Evolutionary conservation across 176 grass and related monocot species (phyloP), one percentile per base, ranked within the genome.

Genomic region (Raddia distichophylla): DNA sequence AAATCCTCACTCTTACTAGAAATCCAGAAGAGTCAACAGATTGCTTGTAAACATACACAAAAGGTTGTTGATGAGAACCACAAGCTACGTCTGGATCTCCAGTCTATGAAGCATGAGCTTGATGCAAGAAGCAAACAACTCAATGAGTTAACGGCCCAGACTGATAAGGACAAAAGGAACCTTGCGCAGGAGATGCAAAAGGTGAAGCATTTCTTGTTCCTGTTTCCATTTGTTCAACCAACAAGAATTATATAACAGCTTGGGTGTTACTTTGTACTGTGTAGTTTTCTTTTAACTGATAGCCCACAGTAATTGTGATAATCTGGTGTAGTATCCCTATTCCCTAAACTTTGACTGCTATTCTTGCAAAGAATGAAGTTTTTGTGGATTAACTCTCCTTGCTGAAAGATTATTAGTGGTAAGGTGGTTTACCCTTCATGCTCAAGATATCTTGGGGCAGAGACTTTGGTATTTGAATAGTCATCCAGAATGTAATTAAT

Each of bases 1-100:
- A 33, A 56, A 27, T 27, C 22, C 68, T 68, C 55, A 68, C 37
- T 44, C 33, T 76, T 54, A 49, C 18, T 69, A 97, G 94, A 93
- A 80, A 91, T 94, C 47, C 71, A 46, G 61, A 97, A 91, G 86
- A 93, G 91, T 90, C 84, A 87, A 13, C 80, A 85, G 34, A 66
- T 87, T 75, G 71, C 83, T 87, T 61, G 85, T 63, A 73, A 94
- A 69, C 86, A 94, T 77, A 87, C 86, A 40, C 72, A 70, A 54
- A 91, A 37, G 71, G 66, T 83, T 65, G 55, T 92, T 89, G 77
- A 80, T 1, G 90, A 97, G 69, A 94, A 97, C 49, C 44, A 52
- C 55, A 89, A 84, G 17, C 75, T 97, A 74, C 66, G 49, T 15
- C 40, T 54, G 3, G 56, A 89, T 66, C 71, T 94, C 49, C 86